Conservation (phyloP, 805 yeast genomes). For the Candida sonorensis region DNA sequence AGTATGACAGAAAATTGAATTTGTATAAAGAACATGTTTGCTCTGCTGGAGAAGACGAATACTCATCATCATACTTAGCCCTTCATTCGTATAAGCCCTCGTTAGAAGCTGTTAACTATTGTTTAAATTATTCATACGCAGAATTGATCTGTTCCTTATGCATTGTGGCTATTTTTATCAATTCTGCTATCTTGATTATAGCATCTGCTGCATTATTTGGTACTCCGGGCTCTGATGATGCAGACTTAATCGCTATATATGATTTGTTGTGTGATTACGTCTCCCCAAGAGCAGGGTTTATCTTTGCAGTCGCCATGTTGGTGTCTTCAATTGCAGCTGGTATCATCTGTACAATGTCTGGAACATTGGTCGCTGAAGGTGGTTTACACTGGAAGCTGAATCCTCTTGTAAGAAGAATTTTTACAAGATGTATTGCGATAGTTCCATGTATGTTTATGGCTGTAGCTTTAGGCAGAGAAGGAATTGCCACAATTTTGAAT, state of each 20-base stretch:
- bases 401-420: slow-evolving; percentile 76
- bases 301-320: slow-evolving; percentile 78
- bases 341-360: slow-evolving; percentile 87
- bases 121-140: slow-evolving; percentile 62
- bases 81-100: slow-evolving; percentile 58
- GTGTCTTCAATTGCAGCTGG: slow-evolving; percentile 90
- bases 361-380: slow-evolving; percentile 90
- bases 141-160: slow-evolving; percentile 68
- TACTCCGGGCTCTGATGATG: slow-evolving; percentile 65
- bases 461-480: slow-evolving; percentile 63
- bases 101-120: slow-evolving; percentile 60
- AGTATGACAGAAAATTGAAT: slow-evolving; percentile 49
- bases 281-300: slow-evolving; percentile 73
- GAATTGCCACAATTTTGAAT: slow-evolving; percentile 66
- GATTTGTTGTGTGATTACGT: slow-evolving; percentile 50
- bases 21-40: slow-evolving; percentile 7
- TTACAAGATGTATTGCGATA: slow-evolving; percentile 73
- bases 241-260: slow-evolving; percentile 78
- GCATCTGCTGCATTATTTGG: slow-evolving; percentile 74
- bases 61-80: slow-evolving; percentile 19
- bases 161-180: slow-evolving; percentile 80
- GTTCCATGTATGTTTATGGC: slow-evolving; percentile 76
- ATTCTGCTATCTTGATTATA: slow-evolving; percentile 74
- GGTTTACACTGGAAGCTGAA: slow-evolving; percentile 72
- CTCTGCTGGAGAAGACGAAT: slow-evolving; percentile 14